Percentiles rank a stretch among this genome's conserved stretches.
These are phyloP conservation scores for Cladobotryum mycophilum DNA, from an alignment of 2,329 filamentous ascomycete species.

Conservation along the genomic window DNA sequence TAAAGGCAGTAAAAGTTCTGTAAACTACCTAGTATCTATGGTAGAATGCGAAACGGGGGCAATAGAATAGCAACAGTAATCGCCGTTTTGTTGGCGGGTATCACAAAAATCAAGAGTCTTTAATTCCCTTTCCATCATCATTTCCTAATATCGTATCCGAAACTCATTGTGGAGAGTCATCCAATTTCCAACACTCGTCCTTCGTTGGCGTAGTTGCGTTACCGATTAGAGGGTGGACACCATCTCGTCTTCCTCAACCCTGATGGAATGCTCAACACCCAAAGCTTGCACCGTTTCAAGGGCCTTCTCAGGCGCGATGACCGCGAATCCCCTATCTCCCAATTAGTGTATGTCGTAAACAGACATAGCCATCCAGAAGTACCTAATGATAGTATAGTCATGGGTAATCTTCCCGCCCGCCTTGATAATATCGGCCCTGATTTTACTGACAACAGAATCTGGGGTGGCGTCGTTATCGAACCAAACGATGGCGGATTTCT, in stretches of 20 bases:
- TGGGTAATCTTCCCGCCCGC: constrained; percentile 75
- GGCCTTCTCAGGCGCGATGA: constrained; percentile 62
- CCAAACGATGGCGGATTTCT: constrained; percentile 71
- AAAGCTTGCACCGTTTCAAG: constrained; percentile 61
- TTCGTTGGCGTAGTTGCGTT: background rate
- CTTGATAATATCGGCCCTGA: constrained; percentile 62
- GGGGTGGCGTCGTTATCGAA: constrained; percentile 64
- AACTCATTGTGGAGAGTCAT: background rate
- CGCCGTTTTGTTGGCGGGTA: constrained; percentile 5
- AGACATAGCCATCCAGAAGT: constrained; percentile 26
- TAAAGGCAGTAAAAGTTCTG: background rate
- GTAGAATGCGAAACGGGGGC: background rate
- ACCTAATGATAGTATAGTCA: constrained; percentile 64
- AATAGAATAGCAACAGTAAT: constrained; percentile 4
- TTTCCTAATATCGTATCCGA: too few relatives aligned
- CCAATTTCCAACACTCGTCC: background rate
- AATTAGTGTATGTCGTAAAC: constrained; percentile 19
- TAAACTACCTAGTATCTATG: too few relatives aligned
- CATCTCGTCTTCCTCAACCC: constrained; percentile 70
- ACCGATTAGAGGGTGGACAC: constrained; percentile 39
- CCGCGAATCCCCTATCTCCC: constrained; percentile 63
- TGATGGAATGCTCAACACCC: constrained; percentile 41
- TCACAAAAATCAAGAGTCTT: background rate
- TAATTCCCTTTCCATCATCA: too few relatives aligned
- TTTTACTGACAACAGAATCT: constrained; percentile 59